Evolutionary conservation across 2,329 filamentous ascomycete species (phyloP), one percentile per base, ranked within the genome.

Genomic region (Pseudogymnoascus sp.): DNA sequence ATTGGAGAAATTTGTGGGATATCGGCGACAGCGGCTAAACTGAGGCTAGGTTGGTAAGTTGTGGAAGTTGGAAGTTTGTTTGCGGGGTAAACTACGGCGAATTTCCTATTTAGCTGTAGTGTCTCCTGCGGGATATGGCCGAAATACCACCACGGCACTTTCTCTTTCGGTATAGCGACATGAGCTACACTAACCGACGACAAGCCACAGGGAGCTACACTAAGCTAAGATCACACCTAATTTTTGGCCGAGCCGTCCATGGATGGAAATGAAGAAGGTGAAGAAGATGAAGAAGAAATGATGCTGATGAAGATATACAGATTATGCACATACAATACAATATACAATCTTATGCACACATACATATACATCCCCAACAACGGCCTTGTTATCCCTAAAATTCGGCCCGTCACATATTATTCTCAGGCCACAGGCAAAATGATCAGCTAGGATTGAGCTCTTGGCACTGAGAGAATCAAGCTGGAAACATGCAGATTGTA

Each of bases 161-260:
- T 12, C 50, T 34, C 25, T 56, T 56, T 56, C 10, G 50, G 50
- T 56, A 34, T 56, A 56, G 50, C 28, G 18, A 34, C n/a, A 31
- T 53, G 46, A 53, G 21, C 44, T 50, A 28, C 10, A 5, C 75
- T 76, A 0, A 74, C 73, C 0, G 79, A 77, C 71, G 0, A 82
- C 81, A 25, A 18, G 50, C 50, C 12, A 31, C 46, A 31, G n/a
- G 23, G 4, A 46, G 18, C 42, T 46, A 14, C 11, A 42, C n/a
- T 12, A 14, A 46, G 42, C 42, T 46, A 31, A 46, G 12, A 46
- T 5, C 21, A 46, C 21, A 11, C 2, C 8, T 31, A 31, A 31
- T 31, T 31, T 31, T 31, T 31, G 28, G 28, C 28, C 28, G 28
- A 31, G 28, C 28, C 28, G 28, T 31, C 6, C 7, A 31, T 31